Evolutionary conservation across 192 early-diverging fungal genomes (phyloP), one percentile per base, ranked within the genome.

Genomic region (Backusella morwellensis): DNA sequence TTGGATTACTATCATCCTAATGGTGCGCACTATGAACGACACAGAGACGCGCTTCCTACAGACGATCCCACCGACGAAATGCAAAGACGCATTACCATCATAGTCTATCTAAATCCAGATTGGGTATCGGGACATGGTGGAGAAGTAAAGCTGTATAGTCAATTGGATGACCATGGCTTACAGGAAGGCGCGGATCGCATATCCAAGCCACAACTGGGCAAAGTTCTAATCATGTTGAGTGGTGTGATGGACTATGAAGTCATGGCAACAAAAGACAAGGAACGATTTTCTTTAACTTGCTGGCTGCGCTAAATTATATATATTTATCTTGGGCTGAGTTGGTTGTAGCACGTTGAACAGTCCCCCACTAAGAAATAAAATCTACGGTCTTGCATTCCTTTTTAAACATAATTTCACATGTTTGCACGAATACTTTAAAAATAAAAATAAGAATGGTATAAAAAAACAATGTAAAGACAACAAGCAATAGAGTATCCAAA

Each of bases 211-310:
- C 50, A 73, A 0, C 66, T 82, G 59, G 84, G 83, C 7, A 86
- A 84, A 11, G 74, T 88, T 1, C 78, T 88, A 38, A 77, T 78
- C 21, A 68, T 73, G 38, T 1, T 78, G 38, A 78, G 86, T 67
- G 90, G 90, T 14, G 90, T 90, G 19, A 83, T 87, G 47, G 90
- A 91, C 35, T 86, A 91, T 81, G 87, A 79, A 7, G 82, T 88
- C 12, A 66, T 85, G 19, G 78, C 82, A 38, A 78, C 87, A 14
- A 79, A 79, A 34, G 47, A 26, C 4, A 83, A 83, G 23, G 82
- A 85, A 38, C 81, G 85, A 26, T 84, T 86, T 70, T 83, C 85
- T 32, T 59, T 88, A 71, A 86, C 87, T 8, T 82, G 83, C 1
- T 88, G 87, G 87, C 78, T 85, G 63, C 78, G 87, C 47, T 88